Evolutionary conservation across 441 rosid species (phyloP), one percentile per base, ranked within the genome.

Genomic region (Bocquillonia castaneifolia): DNA sequence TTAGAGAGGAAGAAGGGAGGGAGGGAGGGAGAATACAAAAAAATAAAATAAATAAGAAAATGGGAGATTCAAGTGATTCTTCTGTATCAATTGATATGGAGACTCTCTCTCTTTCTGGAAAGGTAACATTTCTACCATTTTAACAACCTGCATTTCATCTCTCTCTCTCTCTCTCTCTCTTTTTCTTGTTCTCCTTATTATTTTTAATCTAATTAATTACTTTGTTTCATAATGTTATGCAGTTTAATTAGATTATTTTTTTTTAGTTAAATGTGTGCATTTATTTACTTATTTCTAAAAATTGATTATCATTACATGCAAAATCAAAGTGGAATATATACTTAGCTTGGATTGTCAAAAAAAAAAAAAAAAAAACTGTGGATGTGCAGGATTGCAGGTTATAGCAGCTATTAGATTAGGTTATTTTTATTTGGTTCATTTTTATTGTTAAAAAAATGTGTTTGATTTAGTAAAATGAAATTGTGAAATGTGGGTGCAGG

Each of bases 11-110:
- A 67, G 57, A 72, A 59, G n/a, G 60, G 66, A 66, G 62, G 64
- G 59, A 64, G 59, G 57, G 18, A 71, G 22, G 67, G 44, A 51
- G 57, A n/a, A n/a, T n/a, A n/a, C n/a, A n/a, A n/a, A 65, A 68
- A 68, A 67, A 64, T 67, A 29, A 59, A 63, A 65, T 55, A 55
- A 62, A 48, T 57, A 14, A 26, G 40, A 25, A 40, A 64, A 93
- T 93, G 98, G 96, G 74, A 58, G 93, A 82, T 82, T 88, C 93
- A 25, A 86, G 86, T 82, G 93, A 81, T 78, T 90, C 90, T 52
- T 90, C 90, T 56, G 86, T 86, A 64, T 90, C 92, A 81, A 85
- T 92, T 71, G 93, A 90, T 59, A 85, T 85, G 86, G 96, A 88
- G 74, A 84, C 91, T 80, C 79, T 82, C 73, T 73, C 88, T 81